These are phyloP conservation scores for Thraustochytrium striatum DNA, from an alignment of 352 stramenopile genomes.

Conservation along the genomic window DNA sequence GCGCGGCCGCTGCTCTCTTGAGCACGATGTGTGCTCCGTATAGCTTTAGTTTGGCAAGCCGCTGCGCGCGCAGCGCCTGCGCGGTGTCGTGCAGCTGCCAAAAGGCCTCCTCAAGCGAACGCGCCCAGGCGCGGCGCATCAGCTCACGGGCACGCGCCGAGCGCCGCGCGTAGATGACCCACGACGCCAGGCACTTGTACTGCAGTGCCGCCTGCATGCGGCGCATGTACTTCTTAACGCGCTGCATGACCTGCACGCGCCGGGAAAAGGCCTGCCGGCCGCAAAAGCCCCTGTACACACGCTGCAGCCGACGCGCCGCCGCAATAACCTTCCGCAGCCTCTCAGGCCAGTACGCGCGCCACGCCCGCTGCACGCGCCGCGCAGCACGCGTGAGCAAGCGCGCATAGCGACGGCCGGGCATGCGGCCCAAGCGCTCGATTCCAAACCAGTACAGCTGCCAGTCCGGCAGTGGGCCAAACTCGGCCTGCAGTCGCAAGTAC, in stretches of 20 bases:
- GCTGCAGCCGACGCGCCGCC: not conserved
- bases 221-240: not conserved
- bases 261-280: not conserved
- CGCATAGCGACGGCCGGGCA: constrained; percentile 1
- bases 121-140: too few relatives aligned
- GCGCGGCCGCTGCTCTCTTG: too few relatives aligned
- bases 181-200: not conserved
- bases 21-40: too few relatives aligned
- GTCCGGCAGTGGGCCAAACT: constrained; percentile 1
- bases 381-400: not conserved
- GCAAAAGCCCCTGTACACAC: not conserved
- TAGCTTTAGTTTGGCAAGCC: too few relatives aligned
- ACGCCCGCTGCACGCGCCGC: not conserved
- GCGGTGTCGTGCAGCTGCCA: too few relatives aligned
- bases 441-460: constrained; percentile 31
- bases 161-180: constrained; percentile 21
- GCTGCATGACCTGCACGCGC: not conserved
- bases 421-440: constrained; percentile 6
- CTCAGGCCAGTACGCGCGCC: not conserved
- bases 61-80: too few relatives aligned
- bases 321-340: not conserved
- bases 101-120: too few relatives aligned
- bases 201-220: not conserved
- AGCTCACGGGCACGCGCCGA: too few relatives aligned
- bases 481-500: not conserved